A percentile compares a stretch with the other conserved stretches of the same genome.
phyloP scores from a whole-genome alignment of 2,329 filamentous ascomycete species.

The Aspergillus persii region DNA sequence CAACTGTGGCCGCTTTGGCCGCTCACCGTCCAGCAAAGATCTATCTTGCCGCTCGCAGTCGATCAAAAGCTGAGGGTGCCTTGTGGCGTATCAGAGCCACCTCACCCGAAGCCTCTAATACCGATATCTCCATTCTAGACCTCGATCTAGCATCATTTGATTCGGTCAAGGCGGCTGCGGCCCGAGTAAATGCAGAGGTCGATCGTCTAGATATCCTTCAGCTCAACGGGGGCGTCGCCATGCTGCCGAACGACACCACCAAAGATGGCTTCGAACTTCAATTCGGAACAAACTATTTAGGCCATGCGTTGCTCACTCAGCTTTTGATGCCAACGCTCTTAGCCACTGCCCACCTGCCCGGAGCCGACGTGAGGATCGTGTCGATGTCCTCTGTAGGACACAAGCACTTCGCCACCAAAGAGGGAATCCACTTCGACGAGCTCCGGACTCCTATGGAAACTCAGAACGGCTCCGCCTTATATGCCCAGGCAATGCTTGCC shows the following conservation, averaged over 20 bases:
- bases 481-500: neutral
- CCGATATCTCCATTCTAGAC: neutral
- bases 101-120: neutral
- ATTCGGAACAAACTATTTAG: neutral
- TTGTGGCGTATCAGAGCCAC: neutral
- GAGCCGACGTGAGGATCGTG: neutral
- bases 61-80: neutral
- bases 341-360: neutral
- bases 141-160: neutral
- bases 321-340: neutral
- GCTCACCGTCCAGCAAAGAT: neutral
- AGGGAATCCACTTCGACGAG: neutral
- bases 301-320: neutral
- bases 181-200: neutral
- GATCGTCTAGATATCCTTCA: neutral
- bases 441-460: neutral
- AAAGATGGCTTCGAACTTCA: neutral
- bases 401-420: neutral
- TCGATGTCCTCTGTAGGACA: neutral
- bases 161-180: neutral
- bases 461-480: neutral
- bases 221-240: neutral
- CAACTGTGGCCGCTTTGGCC: neutral
- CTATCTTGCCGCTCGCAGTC: neutral
- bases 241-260: neutral